Evolutionary conservation across 2,329 filamentous ascomycete species (phyloP).

Genomic region (Aspergillus intermedius): DNA sequence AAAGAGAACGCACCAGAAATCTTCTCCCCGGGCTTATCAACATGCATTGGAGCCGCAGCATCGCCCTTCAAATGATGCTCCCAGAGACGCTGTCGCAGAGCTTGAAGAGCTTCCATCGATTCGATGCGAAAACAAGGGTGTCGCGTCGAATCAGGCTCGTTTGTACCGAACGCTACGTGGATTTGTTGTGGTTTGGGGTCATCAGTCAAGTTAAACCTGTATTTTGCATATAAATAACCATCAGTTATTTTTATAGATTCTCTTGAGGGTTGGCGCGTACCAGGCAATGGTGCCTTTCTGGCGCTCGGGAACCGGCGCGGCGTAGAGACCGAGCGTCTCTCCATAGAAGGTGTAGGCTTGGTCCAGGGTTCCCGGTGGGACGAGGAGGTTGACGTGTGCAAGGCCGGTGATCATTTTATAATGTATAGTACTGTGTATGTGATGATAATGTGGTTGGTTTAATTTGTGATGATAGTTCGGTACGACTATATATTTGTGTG

Average conservation of each 20-base stretch:
- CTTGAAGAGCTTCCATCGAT: conserved; percentile 42
- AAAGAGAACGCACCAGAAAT: conserved; percentile 31
- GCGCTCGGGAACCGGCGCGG: conserved; percentile 47
- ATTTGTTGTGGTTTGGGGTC: conserved; percentile 50
- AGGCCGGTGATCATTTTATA: conserved; percentile 47
- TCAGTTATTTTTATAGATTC: conserved; percentile 7
- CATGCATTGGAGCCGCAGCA: conserved; percentile 46
- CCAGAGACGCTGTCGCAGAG: conserved; percentile 46
- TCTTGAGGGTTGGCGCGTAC: conserved; percentile 29
- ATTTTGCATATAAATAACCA: background rate
- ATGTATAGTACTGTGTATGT: background rate
- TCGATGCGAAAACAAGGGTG: conserved; percentile 56
- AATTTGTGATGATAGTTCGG: too few relatives aligned
- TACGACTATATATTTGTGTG: too few relatives aligned
- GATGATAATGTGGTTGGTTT: too few relatives aligned
- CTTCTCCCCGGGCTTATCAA: conserved; percentile 49
- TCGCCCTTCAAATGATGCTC: conserved; percentile 47
- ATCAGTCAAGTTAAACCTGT: conserved; percentile 50
- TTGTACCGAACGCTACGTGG: conserved; percentile 46
- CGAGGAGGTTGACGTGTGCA: conserved; percentile 54
- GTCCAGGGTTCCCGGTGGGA: conserved; percentile 48
- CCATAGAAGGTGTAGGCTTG: conserved; percentile 51
- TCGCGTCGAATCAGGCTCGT: conserved; percentile 38
- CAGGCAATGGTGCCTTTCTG: conserved; percentile 50
- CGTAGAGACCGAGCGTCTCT: conserved; percentile 49